A percentile compares a stretch with the other conserved stretches of the same genome.
Evolutionary conservation across 208 protist species (phyloP).

Genomic region (Wallacemonas sp.): DNA sequence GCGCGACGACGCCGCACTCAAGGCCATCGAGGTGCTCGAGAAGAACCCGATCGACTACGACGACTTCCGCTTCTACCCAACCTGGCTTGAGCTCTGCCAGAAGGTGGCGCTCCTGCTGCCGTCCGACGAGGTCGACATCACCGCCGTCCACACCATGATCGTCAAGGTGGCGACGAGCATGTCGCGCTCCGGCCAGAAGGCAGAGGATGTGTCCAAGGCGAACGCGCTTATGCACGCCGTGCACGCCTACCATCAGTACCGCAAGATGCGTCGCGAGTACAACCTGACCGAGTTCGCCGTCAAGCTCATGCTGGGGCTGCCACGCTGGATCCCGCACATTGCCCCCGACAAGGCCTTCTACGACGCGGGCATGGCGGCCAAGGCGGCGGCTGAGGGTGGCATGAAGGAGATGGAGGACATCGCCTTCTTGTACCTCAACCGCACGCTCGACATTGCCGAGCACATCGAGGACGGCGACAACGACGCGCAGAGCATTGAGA

Average conservation of each 20-base stretch:
- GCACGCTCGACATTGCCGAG: slow-evolving; percentile 95
- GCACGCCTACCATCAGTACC: slow-evolving; percentile 81
- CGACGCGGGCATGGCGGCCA: slow-evolving; percentile 93
- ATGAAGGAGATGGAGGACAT: slow-evolving; percentile 48
- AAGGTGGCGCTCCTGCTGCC: slow-evolving; percentile 51
- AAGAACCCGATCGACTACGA: slow-evolving; percentile 66
- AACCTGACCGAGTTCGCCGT: slow-evolving; percentile 73
- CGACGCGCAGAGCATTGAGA: slow-evolving; percentile 81
- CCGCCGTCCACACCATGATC: slow-evolving; percentile 55
- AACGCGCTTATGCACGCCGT: slow-evolving; percentile 71
- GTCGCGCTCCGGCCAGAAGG: slow-evolving; percentile 73
- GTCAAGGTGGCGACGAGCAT: slow-evolving; percentile 80
- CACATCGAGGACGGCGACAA: slow-evolving; percentile 90
- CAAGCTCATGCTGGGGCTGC: slow-evolving; percentile 89
- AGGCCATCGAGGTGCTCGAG: slow-evolving; percentile 66
- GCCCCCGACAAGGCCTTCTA: slow-evolving; percentile 96
- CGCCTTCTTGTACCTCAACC: slow-evolving; percentile 96
- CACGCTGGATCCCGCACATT: slow-evolving; percentile 91
- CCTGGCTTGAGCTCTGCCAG: slow-evolving; percentile 73
- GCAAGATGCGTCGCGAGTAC: slow-evolving; percentile 60
- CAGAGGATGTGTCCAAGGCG: slow-evolving; percentile 74
- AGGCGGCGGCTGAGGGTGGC: slow-evolving; percentile 32
- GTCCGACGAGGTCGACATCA: slow-evolving; percentile 45
- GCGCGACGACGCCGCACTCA: slow-evolving; percentile 45
- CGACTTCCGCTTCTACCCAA: slow-evolving; percentile 91